A percentile compares a stretch with the other conserved stretches of the same genome.
Evolutionary conservation across 2,329 filamentous ascomycete species (phyloP).

Genomic region (Lachnellula occidentalis): DNA sequence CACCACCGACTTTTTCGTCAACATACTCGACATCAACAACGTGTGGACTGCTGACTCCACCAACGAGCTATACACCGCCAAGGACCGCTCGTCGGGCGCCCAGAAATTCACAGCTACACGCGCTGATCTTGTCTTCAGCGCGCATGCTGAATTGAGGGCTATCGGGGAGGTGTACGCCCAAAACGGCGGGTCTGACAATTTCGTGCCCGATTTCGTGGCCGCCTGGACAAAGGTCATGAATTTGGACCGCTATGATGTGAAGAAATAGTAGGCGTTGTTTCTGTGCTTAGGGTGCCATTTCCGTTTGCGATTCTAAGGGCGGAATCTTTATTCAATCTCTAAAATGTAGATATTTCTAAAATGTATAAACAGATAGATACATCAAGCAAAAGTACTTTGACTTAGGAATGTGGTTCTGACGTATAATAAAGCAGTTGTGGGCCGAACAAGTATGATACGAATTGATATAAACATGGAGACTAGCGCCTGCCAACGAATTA

Average conservation of each 20-base stretch:
- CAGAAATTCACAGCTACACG: slow-evolving; percentile 54
- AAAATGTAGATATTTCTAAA: too few relatives aligned
- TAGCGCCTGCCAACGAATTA: too few relatives aligned
- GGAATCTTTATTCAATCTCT: too few relatives aligned
- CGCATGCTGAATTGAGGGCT: slow-evolving; percentile 53
- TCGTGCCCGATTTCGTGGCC: slow-evolving; percentile 51
- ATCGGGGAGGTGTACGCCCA: slow-evolving; percentile 51
- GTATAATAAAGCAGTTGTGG: too few relatives aligned
- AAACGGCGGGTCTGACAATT: slow-evolving; percentile 44
- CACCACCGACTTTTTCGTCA: slow-evolving; percentile 57
- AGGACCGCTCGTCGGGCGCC: slow-evolving; percentile 48
- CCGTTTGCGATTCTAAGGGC: too few relatives aligned
- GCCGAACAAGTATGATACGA: too few relatives aligned
- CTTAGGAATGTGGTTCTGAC: too few relatives aligned
- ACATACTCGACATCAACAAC: slow-evolving; percentile 50
- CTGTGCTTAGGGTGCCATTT: background rate
- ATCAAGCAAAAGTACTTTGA: too few relatives aligned
- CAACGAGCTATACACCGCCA: slow-evolving; percentile 46
- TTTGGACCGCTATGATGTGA: slow-evolving; percentile 50
- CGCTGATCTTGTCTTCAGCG: slow-evolving; percentile 51
- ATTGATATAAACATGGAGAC: too few relatives aligned
- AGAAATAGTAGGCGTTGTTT: slow-evolving; percentile 1
- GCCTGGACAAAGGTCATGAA: slow-evolving; percentile 58
- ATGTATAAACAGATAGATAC: too few relatives aligned
- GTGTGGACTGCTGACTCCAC: slow-evolving; percentile 42